Evolutionary conservation across 2,329 filamentous ascomycete species (phyloP).

Genomic region (Fusarium denticulatum): DNA sequence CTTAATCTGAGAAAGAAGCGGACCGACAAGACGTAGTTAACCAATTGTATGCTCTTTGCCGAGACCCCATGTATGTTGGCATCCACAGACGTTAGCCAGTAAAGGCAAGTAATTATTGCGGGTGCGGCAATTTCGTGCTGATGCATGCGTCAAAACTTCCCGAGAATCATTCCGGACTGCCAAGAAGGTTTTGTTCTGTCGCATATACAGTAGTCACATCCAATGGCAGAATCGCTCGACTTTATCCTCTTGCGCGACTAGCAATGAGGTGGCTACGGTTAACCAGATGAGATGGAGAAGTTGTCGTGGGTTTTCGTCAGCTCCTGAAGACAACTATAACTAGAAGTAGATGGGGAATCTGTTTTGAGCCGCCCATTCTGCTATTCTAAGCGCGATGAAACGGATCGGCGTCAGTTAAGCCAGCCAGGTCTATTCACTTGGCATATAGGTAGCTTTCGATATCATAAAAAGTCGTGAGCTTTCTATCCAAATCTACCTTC

Average conservation of each 20-base stretch:
- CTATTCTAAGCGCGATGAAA: neutral
- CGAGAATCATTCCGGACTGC: neutral
- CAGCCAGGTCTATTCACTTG: neutral
- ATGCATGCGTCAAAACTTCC: neutral
- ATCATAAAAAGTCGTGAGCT: neutral
- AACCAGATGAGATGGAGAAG: neutral
- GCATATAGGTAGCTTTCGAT: too few species aligned
- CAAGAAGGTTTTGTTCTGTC: neutral
- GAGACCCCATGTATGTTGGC: neutral
- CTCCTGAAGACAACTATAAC: too few species aligned
- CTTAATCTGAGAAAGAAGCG: neutral
- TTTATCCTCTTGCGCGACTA: accelerated
- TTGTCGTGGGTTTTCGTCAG: too few species aligned
- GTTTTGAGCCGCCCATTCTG: neutral
- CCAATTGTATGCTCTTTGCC: neutral
- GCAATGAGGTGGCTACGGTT: neutral
- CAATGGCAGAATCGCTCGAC: accelerated
- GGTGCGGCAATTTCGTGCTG: neutral
- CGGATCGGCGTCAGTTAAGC: accelerated
- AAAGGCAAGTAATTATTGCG: neutral
- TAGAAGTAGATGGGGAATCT: too few species aligned
- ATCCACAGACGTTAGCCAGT: neutral
- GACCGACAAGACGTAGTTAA: accelerated
- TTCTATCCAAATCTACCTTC: neutral
- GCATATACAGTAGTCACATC: accelerated